Conservation (phyloP, 2,329 filamentous ascomycete species). For the Colletotrichum camelliae region DNA sequence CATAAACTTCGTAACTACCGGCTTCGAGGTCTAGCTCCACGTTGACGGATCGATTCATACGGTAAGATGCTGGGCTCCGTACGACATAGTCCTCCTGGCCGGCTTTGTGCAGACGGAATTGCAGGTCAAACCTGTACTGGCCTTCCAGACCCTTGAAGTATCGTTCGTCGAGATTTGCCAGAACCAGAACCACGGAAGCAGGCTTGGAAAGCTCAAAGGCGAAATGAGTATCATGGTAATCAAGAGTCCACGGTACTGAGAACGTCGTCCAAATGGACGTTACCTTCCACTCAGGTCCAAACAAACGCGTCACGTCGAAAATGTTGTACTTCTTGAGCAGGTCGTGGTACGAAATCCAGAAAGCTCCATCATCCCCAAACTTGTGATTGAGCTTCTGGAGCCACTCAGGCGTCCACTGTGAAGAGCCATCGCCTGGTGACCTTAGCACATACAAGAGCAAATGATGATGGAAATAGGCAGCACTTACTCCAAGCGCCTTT, state of each 20-base stretch:
- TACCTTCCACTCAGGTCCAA: constrained; percentile 57
- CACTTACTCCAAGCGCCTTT: constrained; percentile 73
- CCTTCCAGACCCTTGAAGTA: constrained; percentile 64
- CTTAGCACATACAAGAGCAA: constrained; percentile 18
- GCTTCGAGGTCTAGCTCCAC: constrained; percentile 77
- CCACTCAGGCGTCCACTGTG: constrained; percentile 78
- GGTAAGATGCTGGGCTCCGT: constrained; percentile 56
- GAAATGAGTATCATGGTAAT: constrained; percentile 62
- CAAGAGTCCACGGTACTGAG: constrained; percentile 59
- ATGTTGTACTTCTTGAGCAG: constrained; percentile 49
- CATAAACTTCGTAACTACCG: constrained; percentile 76
- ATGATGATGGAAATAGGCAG: not conserved
- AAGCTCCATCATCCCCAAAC: constrained; percentile 70
- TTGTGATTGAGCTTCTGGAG: constrained; percentile 68
- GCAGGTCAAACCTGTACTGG: constrained; percentile 59
- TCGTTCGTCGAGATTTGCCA: constrained; percentile 62
- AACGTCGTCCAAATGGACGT: constrained; percentile 55
- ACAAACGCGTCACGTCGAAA: constrained; percentile 51
- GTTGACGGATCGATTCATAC: constrained; percentile 77
- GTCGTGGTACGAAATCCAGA: constrained; percentile 52
- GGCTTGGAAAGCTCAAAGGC: constrained; percentile 52
- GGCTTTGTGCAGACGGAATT: constrained; percentile 58
- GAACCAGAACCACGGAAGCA: constrained; percentile 59
- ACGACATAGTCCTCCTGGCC: constrained; percentile 59
- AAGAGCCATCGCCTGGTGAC: constrained; percentile 66